phyloP scores from a whole-genome alignment of 306 rosid species.

The Lithocarpus polystachyus region DNA sequence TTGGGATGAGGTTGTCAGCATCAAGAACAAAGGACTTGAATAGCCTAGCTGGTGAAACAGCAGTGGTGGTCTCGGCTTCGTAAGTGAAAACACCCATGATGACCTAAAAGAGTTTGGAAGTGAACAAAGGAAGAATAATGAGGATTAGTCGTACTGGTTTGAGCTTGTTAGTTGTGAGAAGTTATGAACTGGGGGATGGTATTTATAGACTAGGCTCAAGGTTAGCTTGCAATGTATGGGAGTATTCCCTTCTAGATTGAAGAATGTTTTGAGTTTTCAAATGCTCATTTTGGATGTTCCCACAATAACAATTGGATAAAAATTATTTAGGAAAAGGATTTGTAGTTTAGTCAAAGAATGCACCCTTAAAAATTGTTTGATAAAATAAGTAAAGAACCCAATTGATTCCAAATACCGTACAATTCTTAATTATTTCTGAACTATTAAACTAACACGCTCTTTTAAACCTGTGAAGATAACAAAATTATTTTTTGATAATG shows the following conservation, averaged over 20 bases:
- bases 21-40: conserved; percentile 27
- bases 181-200: not conserved
- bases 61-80: conserved; percentile 11
- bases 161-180: not conserved
- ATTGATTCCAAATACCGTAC: no score
- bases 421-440: no score
- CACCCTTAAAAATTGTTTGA: no score
- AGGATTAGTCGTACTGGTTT: not conserved
- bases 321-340: no score
- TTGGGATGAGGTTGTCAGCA: conserved; percentile 26
- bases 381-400: no score
- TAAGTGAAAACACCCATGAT: conserved; percentile 38
- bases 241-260: no score
- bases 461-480: no score
- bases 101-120: not conserved
- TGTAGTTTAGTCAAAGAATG: no score
- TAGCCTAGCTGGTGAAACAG: conserved; percentile 24
- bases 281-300: not conserved
- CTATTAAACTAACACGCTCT: no score
- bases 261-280: no score
- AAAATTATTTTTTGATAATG: no score
- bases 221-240: not conserved
- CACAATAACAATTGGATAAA: no score
- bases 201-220: not conserved
- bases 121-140: not conserved